A percentile compares a stretch with the other conserved stretches of the same genome.
Conservation (phyloP, 306 rosid species). For the Corylus heterophylla region DNA sequence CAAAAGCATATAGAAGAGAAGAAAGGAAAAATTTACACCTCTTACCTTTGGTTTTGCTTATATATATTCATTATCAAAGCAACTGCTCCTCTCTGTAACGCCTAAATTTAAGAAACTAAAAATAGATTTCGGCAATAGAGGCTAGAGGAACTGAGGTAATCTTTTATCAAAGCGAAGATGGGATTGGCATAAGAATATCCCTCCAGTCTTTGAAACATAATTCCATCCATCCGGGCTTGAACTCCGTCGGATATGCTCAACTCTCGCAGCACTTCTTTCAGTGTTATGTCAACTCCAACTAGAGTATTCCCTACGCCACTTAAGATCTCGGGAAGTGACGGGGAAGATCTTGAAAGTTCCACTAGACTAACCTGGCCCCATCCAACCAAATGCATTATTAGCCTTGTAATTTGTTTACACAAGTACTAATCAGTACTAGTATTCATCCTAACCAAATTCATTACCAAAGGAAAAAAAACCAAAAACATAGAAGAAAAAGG, state of each 20-base stretch:
- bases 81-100: too few relatives aligned
- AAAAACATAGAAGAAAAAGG: not conserved
- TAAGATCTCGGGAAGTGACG: conserved; percentile 68
- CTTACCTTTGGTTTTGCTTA: too few relatives aligned
- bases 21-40: too few relatives aligned
- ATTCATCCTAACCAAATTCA: not conserved
- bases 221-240: conserved; percentile 93
- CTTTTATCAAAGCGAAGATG: conserved; percentile 58
- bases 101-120: not conserved
- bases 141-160: conserved; percentile 64
- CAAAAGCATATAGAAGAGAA: too few relatives aligned
- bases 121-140: not conserved
- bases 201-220: conserved; percentile 76
- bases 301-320: conserved; percentile 67
- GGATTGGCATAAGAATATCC: conserved; percentile 65
- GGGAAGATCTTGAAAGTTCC: conserved; percentile 79
- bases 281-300: conserved; percentile 62
- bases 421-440: not conserved
- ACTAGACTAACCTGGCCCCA: conserved; percentile 69
- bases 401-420: not conserved
- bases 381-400: conserved; percentile 5
- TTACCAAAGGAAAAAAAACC: not conserved
- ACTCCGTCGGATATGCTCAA: conserved; percentile 65
- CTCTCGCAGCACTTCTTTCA: conserved; percentile 57
- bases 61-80: too few relatives aligned